A percentile compares a stretch with the other conserved stretches of the same genome.
phyloP scores from a whole-genome alignment of 2,329 filamentous ascomycete species.

The Sarocladium oryzae region DNA sequence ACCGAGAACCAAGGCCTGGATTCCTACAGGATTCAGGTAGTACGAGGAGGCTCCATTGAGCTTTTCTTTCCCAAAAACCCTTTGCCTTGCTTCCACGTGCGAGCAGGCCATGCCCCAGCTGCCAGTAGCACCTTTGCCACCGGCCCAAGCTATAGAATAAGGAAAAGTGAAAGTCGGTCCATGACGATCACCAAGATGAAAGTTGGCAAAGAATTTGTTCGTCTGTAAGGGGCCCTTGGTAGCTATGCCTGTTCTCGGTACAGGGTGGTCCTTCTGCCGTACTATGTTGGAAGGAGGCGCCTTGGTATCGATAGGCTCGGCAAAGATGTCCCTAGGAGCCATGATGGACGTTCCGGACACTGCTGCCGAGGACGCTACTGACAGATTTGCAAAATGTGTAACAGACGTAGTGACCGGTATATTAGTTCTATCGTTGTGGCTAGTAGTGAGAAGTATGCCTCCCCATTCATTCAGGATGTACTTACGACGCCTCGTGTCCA shows the following conservation, averaged over 20 bases:
- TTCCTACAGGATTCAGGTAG: constrained; percentile 75
- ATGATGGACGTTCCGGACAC: constrained; percentile 14
- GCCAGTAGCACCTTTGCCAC: constrained; percentile 51
- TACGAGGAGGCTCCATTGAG: constrained; percentile 56
- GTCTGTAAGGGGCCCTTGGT: constrained; percentile 52
- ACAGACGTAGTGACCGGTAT: background rate
- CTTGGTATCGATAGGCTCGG: constrained; percentile 44
- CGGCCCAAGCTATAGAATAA: constrained; percentile 63
- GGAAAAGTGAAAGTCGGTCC: constrained; percentile 69
- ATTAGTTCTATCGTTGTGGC: background rate
- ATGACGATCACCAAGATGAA: constrained; percentile 68
- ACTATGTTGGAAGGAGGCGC: constrained; percentile 43
- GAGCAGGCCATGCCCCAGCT: constrained; percentile 76
- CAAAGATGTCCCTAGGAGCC: constrained; percentile 45
- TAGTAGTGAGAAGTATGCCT: too few relatives aligned
- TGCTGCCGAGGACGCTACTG: background rate
- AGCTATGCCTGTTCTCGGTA: constrained; percentile 44
- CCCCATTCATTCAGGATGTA: too few relatives aligned
- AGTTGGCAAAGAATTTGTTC: constrained; percentile 78
- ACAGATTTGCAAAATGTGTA: background rate
- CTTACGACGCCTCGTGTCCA: background rate
- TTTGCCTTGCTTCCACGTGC: constrained; percentile 62
- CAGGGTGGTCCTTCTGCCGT: constrained; percentile 50
- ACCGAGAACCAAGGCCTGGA: constrained; percentile 75
- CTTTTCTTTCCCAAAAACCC: constrained; percentile 57